Percentiles rank a stretch among this genome's conserved stretches.
Evolutionary conservation across 768 basidiomycete species (phyloP).

Genomic region (Amanita brunnescens): DNA sequence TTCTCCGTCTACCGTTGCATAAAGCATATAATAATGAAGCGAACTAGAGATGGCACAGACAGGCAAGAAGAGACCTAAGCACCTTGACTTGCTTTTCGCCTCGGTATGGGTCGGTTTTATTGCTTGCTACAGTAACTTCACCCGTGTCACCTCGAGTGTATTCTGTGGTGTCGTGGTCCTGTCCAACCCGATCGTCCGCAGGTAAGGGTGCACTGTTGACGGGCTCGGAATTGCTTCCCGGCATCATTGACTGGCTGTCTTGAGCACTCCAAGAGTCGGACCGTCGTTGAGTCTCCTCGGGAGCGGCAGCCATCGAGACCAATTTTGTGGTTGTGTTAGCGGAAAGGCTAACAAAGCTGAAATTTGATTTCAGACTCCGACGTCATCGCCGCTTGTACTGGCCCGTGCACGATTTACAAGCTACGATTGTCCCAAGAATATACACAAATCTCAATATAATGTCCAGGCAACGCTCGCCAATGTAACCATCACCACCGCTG

Average conservation of each 20-base stretch:
- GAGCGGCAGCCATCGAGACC: constrained; percentile 22
- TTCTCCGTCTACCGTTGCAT: constrained; percentile 7
- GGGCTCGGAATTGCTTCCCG: constrained; percentile 35
- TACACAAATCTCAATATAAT: not conserved
- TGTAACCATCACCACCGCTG: constrained; percentile 24
- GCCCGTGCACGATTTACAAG: constrained; percentile 4
- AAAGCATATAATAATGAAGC: constrained; percentile 6
- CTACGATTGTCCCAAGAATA: not conserved
- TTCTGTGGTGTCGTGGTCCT: constrained; percentile 43
- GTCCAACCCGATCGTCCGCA: constrained; percentile 36
- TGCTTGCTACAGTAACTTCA: constrained; percentile 30
- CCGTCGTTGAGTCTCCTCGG: constrained; percentile 12
- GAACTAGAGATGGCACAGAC: constrained; percentile 11
- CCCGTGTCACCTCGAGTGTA: constrained; percentile 42
- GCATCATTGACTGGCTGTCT: constrained; percentile 37
- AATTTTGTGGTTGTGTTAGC: constrained; percentile 9
- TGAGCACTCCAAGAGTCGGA: constrained; percentile 43
- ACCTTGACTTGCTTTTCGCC: constrained; percentile 83
- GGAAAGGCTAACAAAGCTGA: constrained; percentile 11
- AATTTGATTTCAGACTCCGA: constrained; percentile 13
- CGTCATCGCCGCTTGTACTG: constrained; percentile 2
- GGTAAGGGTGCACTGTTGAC: constrained; percentile 38
- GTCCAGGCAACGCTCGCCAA: constrained; percentile 35
- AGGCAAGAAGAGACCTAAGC: constrained; percentile 60
- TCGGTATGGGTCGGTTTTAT: constrained; percentile 35